These are phyloP conservation scores for Dovyalis caffra DNA, from an alignment of 345 rosid genomes.

Conservation along the genomic window DNA sequence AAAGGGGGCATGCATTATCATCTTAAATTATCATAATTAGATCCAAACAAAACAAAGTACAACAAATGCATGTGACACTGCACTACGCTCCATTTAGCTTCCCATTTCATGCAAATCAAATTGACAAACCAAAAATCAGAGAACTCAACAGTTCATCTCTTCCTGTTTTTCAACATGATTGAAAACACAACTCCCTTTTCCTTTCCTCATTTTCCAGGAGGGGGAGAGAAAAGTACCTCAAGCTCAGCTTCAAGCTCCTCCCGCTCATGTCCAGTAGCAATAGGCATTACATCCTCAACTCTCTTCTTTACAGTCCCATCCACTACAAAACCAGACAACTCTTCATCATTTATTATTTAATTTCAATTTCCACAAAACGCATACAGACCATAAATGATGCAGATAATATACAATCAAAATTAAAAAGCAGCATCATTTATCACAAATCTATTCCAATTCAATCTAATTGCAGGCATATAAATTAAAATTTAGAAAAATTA, in stretches of 20 bases:
- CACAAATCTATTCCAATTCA: background rate
- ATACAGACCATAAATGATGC: background rate
- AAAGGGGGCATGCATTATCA: background rate
- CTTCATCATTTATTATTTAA: background rate
- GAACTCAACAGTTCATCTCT: background rate
- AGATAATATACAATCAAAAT: background rate
- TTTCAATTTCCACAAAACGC: background rate
- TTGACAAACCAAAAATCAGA: background rate
- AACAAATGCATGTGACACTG: background rate
- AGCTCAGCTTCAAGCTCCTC: constrained; percentile 83
- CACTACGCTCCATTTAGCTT: background rate
- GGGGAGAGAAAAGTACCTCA: constrained; percentile 38
- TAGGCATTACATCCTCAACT: constrained; percentile 74
- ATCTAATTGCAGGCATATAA: background rate
- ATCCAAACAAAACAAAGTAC: background rate
- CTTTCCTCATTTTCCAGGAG: background rate
- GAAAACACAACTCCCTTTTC: background rate
- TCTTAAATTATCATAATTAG: background rate
- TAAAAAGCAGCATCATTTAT: background rate
- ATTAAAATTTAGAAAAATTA: background rate
- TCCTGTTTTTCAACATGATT: background rate
- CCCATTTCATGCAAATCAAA: background rate
- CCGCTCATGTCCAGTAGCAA: constrained; percentile 91
- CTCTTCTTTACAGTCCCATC: constrained; percentile 53
- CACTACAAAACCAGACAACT: constrained; percentile 26